phyloP scores from a whole-genome alignment of 2,329 filamentous ascomycete species.

The Microascus cirrosus region DNA sequence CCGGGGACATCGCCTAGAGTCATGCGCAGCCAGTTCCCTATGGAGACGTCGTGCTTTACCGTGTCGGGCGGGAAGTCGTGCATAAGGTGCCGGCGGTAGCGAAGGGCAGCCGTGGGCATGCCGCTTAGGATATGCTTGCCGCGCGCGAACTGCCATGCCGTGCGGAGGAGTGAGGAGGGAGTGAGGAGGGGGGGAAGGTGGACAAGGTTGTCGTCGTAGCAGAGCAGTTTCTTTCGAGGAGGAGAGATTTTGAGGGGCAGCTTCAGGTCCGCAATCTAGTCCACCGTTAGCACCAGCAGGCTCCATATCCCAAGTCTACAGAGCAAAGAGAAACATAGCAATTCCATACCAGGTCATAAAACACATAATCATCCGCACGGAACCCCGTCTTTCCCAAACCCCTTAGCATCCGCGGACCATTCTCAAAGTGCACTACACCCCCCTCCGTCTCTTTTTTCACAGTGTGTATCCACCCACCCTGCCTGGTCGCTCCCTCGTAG shows the following conservation, averaged over 20 bases:
- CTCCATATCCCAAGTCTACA: not conserved
- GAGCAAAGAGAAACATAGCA: not conserved
- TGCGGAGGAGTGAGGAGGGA: not conserved
- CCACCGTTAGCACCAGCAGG: not conserved
- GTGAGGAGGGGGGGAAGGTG: slow-evolving; percentile 16
- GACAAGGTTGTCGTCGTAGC: slow-evolving; percentile 67
- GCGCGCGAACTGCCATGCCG: slow-evolving; percentile 1
- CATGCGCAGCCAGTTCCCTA: slow-evolving; percentile 22
- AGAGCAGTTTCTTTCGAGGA: slow-evolving; percentile 33
- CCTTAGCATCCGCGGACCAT: slow-evolving; percentile 69
- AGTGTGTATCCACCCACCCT: slow-evolving; percentile 80
- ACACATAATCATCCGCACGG: slow-evolving; percentile 50
- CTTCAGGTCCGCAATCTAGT: slow-evolving; percentile 24
- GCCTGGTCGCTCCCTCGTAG: slow-evolving; percentile 58
- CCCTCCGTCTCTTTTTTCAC: slow-evolving; percentile 6
- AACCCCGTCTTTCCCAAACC: slow-evolving; percentile 27
- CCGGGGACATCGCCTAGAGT: slow-evolving; percentile 18
- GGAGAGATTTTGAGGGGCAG: not conserved
- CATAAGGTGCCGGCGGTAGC: slow-evolving; percentile 9
- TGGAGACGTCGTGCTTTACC: slow-evolving; percentile 17
- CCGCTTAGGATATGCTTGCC: slow-evolving; percentile 3
- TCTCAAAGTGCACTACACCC: slow-evolving; percentile 52
- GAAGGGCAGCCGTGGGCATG: slow-evolving; percentile 5
- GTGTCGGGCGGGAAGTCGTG: slow-evolving; percentile 14
- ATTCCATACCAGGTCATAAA: slow-evolving; percentile 56